Conservation (phyloP, 108 stramenopile genomes). For the Mediolabrus comicus region DNA sequence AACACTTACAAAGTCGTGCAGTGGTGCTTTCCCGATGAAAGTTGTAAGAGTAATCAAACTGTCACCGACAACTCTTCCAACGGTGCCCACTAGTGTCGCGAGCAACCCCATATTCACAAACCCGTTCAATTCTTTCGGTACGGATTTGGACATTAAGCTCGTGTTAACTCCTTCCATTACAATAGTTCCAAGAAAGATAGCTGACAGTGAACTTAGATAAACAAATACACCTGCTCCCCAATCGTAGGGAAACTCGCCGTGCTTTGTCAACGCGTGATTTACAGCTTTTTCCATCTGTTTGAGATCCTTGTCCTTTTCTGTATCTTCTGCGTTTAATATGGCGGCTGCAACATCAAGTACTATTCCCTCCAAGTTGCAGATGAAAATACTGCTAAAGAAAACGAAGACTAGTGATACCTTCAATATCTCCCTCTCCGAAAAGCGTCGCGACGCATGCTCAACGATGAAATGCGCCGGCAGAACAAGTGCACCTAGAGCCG, state of each 20-base stretch:
- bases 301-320: not conserved
- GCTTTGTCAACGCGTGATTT: constrained; percentile 7
- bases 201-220: constrained; percentile 61
- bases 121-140: constrained; percentile 53
- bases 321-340: constrained; percentile 6
- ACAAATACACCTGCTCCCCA: constrained; percentile 65
- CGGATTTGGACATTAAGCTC: constrained; percentile 69
- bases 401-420: constrained; percentile 49
- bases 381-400: constrained; percentile 48
- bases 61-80: constrained; percentile 69
- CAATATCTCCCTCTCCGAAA: constrained; percentile 72
- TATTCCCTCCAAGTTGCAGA: constrained; percentile 58
- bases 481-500: constrained; percentile 44
- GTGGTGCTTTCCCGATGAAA: constrained; percentile 54
- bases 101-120: constrained; percentile 66
- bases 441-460: constrained; percentile 55
- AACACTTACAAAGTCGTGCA: constrained; percentile 71
- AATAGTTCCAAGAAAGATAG: constrained; percentile 59
- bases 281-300: constrained; percentile 4
- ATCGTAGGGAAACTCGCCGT: constrained; percentile 46
- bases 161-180: constrained; percentile 67
- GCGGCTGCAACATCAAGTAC: constrained; percentile 19
- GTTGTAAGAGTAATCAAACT: constrained; percentile 45
- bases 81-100: constrained; percentile 58
- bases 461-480: constrained; percentile 64